Evolutionary conservation across 73 alveolate species (phyloP).

Genomic region (Paramecium octaurelia): DNA sequence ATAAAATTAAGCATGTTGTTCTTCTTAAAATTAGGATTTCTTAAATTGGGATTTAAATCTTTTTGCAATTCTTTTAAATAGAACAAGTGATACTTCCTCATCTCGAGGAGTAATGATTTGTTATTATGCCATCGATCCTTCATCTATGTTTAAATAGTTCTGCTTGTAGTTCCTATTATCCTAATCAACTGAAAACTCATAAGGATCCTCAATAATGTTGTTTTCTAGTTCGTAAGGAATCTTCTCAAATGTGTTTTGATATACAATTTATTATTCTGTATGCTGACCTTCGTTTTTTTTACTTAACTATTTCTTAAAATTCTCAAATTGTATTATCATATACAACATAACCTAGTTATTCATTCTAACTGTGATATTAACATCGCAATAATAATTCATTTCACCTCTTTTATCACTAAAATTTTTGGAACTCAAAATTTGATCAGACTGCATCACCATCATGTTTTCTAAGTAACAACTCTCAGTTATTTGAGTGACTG

Average conservation of each 20-base stretch:
- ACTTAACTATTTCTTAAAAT: background rate
- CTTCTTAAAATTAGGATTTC: background rate
- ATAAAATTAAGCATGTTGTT: background rate
- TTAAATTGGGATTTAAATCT: background rate
- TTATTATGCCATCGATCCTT: background rate
- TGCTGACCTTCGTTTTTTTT: background rate
- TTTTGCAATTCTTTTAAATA: background rate
- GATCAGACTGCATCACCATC: background rate
- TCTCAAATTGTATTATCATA: background rate
- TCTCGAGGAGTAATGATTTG: background rate
- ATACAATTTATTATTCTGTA: background rate
- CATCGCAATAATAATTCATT: conserved; percentile 6
- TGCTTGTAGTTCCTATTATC: background rate
- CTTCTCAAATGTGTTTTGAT: background rate
- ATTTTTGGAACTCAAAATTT: background rate
- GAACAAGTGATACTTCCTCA: background rate
- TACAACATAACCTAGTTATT: background rate
- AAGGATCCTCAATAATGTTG: background rate
- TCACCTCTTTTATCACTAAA: background rate
- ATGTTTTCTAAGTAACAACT: background rate
- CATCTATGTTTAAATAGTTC: background rate
- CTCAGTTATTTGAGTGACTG: background rate
- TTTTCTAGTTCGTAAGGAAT: background rate
- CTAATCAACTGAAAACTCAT: background rate
- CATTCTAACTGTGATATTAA: background rate